A percentile compares a stretch with the other conserved stretches of the same genome.
Conservation (phyloP, 345 rosid species). For the Gossypium sturtianum region DNA sequence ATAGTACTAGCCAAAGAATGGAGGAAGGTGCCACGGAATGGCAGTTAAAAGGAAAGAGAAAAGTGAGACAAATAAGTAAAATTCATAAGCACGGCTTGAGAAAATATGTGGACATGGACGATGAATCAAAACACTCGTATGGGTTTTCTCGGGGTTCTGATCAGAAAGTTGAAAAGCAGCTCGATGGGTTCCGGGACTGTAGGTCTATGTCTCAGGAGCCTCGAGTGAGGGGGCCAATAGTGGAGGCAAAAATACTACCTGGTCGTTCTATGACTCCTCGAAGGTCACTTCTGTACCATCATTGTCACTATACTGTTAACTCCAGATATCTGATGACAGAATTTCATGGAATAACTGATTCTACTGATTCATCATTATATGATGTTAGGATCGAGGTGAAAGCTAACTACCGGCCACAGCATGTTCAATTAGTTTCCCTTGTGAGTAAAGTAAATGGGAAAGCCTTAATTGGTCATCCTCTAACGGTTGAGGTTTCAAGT, state of each 20-base stretch:
- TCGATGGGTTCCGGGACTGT: constrained; percentile 28
- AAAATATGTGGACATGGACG: constrained; percentile 39
- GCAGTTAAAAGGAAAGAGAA: constrained; percentile 94
- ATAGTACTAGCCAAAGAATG: constrained; percentile 40
- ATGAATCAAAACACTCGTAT: constrained; percentile 33
- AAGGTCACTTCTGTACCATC: constrained; percentile 50
- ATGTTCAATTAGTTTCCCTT: constrained; percentile 83
- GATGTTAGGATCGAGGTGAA: constrained; percentile 74
- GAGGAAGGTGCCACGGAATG: constrained; percentile 73
- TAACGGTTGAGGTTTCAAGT: constrained; percentile 47
- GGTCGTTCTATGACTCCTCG: constrained; percentile 38
- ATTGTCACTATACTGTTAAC: constrained; percentile 41
- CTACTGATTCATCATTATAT: constrained; percentile 36
- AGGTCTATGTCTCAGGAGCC: constrained; percentile 27
- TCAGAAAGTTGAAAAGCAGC: constrained; percentile 33
- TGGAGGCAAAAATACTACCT: constrained; percentile 22
- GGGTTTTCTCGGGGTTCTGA: constrained; percentile 29
- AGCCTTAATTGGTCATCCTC: constrained; percentile 84
- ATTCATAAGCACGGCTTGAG: constrained; percentile 48
- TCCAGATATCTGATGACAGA: constrained; percentile 42
- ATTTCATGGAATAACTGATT: constrained; percentile 31
- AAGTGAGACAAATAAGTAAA: constrained; percentile 64
- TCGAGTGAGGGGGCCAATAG: constrained; percentile 25
- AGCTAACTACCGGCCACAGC: constrained; percentile 54
- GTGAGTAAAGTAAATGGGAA: constrained; percentile 74